Evolutionary conservation across 1,284 basidiomycete species (phyloP), one percentile per base, ranked within the genome.

Genomic region (Ceratobasidium sp.): DNA sequence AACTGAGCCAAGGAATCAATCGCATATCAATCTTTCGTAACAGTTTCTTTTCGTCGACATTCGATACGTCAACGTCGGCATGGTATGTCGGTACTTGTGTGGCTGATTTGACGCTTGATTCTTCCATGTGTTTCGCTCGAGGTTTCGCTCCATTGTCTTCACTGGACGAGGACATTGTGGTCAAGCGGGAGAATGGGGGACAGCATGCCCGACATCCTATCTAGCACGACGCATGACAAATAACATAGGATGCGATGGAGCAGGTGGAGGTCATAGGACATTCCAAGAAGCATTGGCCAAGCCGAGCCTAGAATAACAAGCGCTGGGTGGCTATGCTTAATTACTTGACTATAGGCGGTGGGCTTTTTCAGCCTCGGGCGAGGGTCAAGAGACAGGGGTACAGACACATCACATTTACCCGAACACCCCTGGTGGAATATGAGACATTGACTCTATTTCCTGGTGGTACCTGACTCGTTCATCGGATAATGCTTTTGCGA

Each of bases 21-120:
- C 60, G 57, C 26, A 77, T 50, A 43, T 79, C 78, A 58, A 79
- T 62, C 74, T 79, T 79, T 53, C 77, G 71, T 70, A 78, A 55
- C 26, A 79, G 73, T 69, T 75, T 76, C 75, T 76, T 77, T 59
- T 79, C 78, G 48, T 77, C 76, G 41, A 78, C 46, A 26, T 32
- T 30, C n/a, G 67, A 70, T 48, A 30, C 28, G 30, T 70, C 67
- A n/a, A 70, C 67, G 14, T 48, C 67, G 28, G 53, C 67, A 59
- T 50, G 67, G 28, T 70, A 70, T 5, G 55, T 59, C 3, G 64
- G 52, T 21, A 57, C 39, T 45, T 69, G 32, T 45, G 30, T 50
- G 18, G 36, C 45, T 21, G 6, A 32, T 21, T 69, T 36, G 26
- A 45, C 41, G 36, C 58, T 60, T 23, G 28, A 46, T 14, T 41